These are phyloP conservation scores for Pichia inconspicua DNA, from an alignment of 1,139 yeast genomes.

Conservation along the genomic window DNA sequence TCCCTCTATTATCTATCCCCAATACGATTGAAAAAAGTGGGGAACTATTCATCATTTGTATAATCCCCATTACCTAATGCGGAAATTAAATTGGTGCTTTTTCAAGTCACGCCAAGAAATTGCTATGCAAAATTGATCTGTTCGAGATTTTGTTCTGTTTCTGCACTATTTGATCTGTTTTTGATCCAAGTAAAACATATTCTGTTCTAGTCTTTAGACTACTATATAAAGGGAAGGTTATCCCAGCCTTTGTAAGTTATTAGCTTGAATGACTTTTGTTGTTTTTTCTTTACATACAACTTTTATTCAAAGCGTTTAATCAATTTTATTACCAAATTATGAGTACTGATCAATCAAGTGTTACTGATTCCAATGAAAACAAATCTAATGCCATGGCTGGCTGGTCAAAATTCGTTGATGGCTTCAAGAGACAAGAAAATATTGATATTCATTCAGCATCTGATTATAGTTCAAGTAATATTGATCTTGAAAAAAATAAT, in stretches of 20 bases:
- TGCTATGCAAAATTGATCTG: not conserved
- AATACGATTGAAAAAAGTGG: no score
- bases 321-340: no score
- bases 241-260: not conserved
- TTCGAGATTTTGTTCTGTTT: not conserved
- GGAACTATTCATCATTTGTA: no score
- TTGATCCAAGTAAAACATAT: not conserved
- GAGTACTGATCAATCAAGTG: not conserved
- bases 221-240: not conserved
- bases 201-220: not conserved
- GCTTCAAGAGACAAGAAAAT: constrained; percentile 20
- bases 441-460: not conserved
- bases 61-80: not conserved
- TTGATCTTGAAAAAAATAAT: constrained; percentile 48
- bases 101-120: not conserved
- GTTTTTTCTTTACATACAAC: no score
- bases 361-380: not conserved
- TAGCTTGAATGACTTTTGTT: no score
- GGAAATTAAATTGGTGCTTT: not conserved
- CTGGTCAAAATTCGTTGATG: constrained; percentile 7
- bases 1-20: no score
- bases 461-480: constrained; percentile 45
- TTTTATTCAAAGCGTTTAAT: no score
- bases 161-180: not conserved
- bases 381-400: not conserved